Conservation (phyloP, 176 grass and related monocot species). For the Alopecurus myosuroides region DNA sequence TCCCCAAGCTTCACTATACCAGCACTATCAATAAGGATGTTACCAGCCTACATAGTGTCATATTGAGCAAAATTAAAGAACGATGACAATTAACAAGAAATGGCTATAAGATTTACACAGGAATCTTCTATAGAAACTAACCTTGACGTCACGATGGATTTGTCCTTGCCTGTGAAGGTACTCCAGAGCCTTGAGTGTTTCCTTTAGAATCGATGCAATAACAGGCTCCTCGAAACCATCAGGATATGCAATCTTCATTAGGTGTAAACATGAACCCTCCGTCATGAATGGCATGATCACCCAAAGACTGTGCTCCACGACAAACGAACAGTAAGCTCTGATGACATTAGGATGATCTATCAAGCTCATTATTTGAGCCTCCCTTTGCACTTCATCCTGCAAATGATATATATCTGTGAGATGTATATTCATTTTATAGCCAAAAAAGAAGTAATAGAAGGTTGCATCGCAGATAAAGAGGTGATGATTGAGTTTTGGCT, state of each 20-base stretch:
- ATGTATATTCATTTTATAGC: slow-evolving; percentile 1
- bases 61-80: slow-evolving; percentile 19
- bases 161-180: slow-evolving; percentile 98
- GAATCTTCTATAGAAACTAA: slow-evolving; percentile 21
- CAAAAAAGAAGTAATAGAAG: background rate
- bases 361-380: slow-evolving; percentile 98
- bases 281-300: slow-evolving; percentile 99
- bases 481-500: background rate
- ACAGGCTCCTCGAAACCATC: slow-evolving; percentile 93
- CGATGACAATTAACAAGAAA: background rate
- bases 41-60: slow-evolving; percentile 72
- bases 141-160: slow-evolving; percentile 98
- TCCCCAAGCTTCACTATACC: slow-evolving; percentile 92
- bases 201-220: slow-evolving; percentile 91
- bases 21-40: slow-evolving; percentile 90
- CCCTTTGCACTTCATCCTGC: slow-evolving; percentile 88
- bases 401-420: slow-evolving; percentile 17
- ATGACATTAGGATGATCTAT: slow-evolving; percentile 97
- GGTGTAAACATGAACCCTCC: slow-evolving; percentile 93
- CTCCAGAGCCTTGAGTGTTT: slow-evolving; percentile 93
- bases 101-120: background rate
- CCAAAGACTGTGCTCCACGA: slow-evolving; percentile 85
- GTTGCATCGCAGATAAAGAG: background rate
- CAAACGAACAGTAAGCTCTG: slow-evolving; percentile 88
- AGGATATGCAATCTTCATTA: slow-evolving; percentile 91